Base-by-base conservation (phyloP, 306 rosid genomes). In the Fragaria nilgerrensis region DNA sequence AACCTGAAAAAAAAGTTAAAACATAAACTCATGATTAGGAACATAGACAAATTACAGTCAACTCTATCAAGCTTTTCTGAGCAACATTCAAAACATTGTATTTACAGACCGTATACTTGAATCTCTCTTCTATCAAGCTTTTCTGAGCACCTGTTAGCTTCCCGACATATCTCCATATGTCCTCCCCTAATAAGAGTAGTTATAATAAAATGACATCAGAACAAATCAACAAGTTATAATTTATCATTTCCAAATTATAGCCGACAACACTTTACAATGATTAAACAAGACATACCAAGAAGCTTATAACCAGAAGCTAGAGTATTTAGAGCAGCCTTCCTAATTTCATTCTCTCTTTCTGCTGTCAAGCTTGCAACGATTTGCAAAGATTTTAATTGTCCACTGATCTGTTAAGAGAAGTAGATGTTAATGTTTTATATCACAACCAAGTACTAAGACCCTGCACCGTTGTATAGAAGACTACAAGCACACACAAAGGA, bases 251-350 rank as follows among this genome's bases (percentile, higher is more conserved):
- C 9, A 55, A n/a, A 7, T 12, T 73, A 22, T 3, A 5, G 66
- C 23, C 2, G 9, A 67, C 34, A 71, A 52, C 17, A 45, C 44
- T 41, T 62, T 22, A 70, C 58, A 59, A 78, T 22, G 50, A 29
- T 45, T 19, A 77, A 72, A 65, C 75, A 71, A 50, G 78, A 70
- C 93, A 81, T 88, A 96, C 99, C 99, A 72, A 96, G 97, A 85
- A 96, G 89, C 91, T 96, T 96, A 85, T 96, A 96, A 75, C 99
- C 94, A 56, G 97, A 91, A 71, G 99, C 99, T 20, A 96, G 89
- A 2, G 98, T 82, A 90, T 93, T 96, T 71, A 96, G 85, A 74
- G 99, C 98, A 83, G 99, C 98, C 82, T 96, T 96, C 86, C 99
- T 85, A 70, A 81, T 89, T 80, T 96, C 99, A 78, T 97, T 97